Conservation (phyloP, 192 early-diverging fungal species). For the Backusella australiensis region DNA sequence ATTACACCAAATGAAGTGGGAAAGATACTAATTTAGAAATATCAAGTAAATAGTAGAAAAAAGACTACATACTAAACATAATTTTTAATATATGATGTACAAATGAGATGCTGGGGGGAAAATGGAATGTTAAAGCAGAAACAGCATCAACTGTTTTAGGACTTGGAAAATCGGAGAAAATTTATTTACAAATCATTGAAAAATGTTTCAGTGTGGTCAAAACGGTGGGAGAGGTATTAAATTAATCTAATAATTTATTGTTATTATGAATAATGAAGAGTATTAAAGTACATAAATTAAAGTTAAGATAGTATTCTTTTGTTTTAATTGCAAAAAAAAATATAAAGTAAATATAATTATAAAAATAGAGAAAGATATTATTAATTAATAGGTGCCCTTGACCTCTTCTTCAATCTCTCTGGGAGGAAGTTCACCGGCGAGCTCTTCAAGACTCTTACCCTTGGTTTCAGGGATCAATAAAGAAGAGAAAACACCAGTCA, state of each 20-base stretch:
- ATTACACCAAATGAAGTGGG: too few relatives aligned
- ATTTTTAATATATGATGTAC: too few relatives aligned
- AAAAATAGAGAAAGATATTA: neutral
- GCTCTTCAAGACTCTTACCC: slow-evolving; percentile 74
- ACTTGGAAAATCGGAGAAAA: too few relatives aligned
- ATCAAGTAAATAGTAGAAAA: too few relatives aligned
- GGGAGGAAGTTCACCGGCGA: slow-evolving; percentile 41
- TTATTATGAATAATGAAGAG: neutral
- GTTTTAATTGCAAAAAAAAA: neutral
- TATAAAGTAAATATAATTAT: neutral
- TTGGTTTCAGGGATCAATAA: slow-evolving; percentile 78
- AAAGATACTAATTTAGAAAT: too few relatives aligned
- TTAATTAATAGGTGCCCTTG: slow-evolving; percentile 12
- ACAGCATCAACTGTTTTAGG: too few relatives aligned
- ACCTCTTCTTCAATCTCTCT: neutral
- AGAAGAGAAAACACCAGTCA: slow-evolving; percentile 63
- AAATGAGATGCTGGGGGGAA: too few relatives aligned
- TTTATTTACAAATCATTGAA: too few relatives aligned
- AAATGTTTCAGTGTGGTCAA: too few relatives aligned
- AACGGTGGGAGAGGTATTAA: neutral
- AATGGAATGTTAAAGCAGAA: too few relatives aligned
- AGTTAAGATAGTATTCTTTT: neutral
- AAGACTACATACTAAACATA: too few relatives aligned
- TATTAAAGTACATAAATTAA: neutral
- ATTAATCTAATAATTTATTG: neutral